A percentile compares a stretch with the other conserved stretches of the same genome.
Conservation (phyloP, 148 eudicot genomes). For the Amaranthus hypochondriacus region DNA sequence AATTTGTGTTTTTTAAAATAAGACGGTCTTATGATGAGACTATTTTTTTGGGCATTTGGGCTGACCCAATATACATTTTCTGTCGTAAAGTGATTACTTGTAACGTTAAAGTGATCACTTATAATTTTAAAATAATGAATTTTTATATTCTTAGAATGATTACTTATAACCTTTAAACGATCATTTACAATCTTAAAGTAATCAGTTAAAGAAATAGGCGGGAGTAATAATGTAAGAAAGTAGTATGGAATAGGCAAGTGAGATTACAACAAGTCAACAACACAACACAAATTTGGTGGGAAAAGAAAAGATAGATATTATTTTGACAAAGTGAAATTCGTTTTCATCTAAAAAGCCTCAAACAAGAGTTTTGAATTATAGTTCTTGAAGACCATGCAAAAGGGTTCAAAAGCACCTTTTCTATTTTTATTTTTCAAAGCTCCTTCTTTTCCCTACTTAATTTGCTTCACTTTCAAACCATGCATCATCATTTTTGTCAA, state of each 20-base stretch:
- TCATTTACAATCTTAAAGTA: no score
- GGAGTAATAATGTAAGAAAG: background rate
- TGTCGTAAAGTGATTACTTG: no score
- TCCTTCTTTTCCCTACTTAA: background rate
- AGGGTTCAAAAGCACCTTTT: slow-evolving; percentile 30
- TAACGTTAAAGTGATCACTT: no score
- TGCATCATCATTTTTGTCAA: slow-evolving; percentile 4
- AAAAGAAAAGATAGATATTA: background rate
- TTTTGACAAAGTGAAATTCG: slow-evolving; percentile 8
- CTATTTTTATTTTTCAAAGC: background rate
- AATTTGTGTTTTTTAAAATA: no score
- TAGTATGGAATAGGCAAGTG: background rate
- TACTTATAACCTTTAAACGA: no score
- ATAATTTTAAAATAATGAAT: no score
- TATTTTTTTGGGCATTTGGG: no score
- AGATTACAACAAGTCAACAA: background rate
- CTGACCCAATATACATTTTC: no score
- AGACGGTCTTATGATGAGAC: no score
- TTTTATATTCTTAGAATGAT: no score
- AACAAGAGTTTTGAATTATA: slow-evolving; percentile 20
- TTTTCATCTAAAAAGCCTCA: slow-evolving; percentile 21
- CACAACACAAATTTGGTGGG: slow-evolving; percentile 14
- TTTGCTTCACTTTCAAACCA: background rate
- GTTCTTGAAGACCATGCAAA: slow-evolving; percentile 36
- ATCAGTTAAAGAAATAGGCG: no score